Evolutionary conservation across 2,329 filamentous ascomycete genomes (phyloP), one percentile per base, ranked within the genome.

Genomic region (Thielaviopsis ethacetica): DNA sequence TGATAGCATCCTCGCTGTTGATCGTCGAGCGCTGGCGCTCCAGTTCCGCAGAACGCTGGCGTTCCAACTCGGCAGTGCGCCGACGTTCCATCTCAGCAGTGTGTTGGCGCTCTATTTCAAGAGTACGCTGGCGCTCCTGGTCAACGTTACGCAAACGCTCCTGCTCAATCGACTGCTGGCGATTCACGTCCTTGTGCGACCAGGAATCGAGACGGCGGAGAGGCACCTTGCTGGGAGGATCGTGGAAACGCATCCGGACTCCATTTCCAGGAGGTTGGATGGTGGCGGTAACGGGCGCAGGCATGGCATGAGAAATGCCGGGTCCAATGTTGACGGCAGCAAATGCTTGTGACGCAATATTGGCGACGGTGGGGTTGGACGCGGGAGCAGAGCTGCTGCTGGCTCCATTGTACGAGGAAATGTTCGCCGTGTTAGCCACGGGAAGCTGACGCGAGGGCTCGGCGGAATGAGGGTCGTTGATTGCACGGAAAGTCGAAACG

Each of bases 1-100:
- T 76, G 68, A 80, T 84, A 58, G 76, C 74, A 22, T 81, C 77
- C 17, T 81, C 74, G 2, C 68, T 72, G 4, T 53, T 57, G 10
- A 56, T 21, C 6, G 27, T 41, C 15, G 53, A 41, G 6, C 53
- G 56, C 19, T 56, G 53, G 1, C 49, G 50, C 21, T 57, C 57
- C 1, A 27, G 52, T 50, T 56, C 50, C 9, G 34, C 54, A 57
- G 57, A 61, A 22, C 21, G 30, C 17, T 59, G 44, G 7, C 44
- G 44, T 21, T 49, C 44, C 17, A 49, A n/a, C n/a, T 49, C 44
- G 10, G n/a, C 44, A 21, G 44, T 49, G 4, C 44, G 44, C 17
- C n/a, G 44, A 49, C n/a, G 44, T 10, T 21, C 44, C 17, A 49
- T 10, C 17, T 49, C 44, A n/a, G 17, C 38, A 5, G 13, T n/a